phyloP scores from a whole-genome alignment of 1,284 basidiomycete genomes.

The Apiotrichum siamense region DNA sequence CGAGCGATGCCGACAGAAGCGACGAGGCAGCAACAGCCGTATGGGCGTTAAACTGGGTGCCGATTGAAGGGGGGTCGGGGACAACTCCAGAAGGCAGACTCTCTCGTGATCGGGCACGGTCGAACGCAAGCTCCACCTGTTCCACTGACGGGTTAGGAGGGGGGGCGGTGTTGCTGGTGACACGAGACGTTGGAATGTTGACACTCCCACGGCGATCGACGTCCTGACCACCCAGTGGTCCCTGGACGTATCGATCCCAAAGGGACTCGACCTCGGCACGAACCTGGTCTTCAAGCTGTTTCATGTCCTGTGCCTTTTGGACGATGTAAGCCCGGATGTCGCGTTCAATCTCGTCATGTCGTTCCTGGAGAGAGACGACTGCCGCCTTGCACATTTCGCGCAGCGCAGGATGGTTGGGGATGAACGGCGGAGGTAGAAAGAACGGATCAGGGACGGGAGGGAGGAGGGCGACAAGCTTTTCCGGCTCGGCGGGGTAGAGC shows the following conservation, averaged over 20 bases:
- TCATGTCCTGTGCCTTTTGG: slow-evolving; percentile 31
- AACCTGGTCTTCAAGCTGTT: slow-evolving; percentile 34
- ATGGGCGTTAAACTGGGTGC: slow-evolving; percentile 10
- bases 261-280: slow-evolving; percentile 41
- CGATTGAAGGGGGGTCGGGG: neutral
- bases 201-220: slow-evolving; percentile 5
- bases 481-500: slow-evolving; percentile 5
- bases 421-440: slow-evolving; percentile 49
- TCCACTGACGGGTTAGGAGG: neutral
- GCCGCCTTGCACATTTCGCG: slow-evolving; percentile 37
- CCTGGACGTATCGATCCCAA: slow-evolving; percentile 36
- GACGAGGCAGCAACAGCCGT: slow-evolving; percentile 13
- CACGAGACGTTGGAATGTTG: neutral
- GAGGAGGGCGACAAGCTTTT: slow-evolving; percentile 7
- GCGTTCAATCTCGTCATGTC: slow-evolving; percentile 29
- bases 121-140: neutral
- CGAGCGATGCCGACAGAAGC: slow-evolving; percentile 34
- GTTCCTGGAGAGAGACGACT: slow-evolving; percentile 25
- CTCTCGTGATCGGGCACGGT: neutral
- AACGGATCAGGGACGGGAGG: slow-evolving; percentile 42
- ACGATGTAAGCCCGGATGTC: slow-evolving; percentile 37
- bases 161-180: neutral
- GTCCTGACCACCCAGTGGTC: slow-evolving; percentile 24
- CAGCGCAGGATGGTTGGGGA: slow-evolving; percentile 46
- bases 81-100: slow-evolving; percentile 5